Evolutionary conservation across 164 flowering plant species (phyloP).

Genomic region (Akebia trifoliata): DNA sequence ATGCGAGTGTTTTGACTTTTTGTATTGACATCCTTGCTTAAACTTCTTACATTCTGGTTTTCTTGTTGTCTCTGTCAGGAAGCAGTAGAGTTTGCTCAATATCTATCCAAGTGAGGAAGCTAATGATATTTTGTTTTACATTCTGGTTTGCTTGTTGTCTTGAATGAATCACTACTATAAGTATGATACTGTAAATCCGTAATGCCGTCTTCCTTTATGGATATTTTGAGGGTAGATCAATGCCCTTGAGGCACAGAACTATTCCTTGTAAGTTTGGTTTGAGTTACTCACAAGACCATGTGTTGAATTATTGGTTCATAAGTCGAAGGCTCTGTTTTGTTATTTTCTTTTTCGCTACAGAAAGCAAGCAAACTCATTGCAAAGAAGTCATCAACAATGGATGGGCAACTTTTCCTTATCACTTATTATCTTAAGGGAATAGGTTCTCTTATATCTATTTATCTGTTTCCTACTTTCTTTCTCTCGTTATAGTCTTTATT

Average conservation of each 20-base stretch:
- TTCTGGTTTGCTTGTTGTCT: too few relatives aligned
- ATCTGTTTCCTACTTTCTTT: not conserved
- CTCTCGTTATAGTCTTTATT: not conserved
- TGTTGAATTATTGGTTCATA: not conserved
- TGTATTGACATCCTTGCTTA: not conserved
- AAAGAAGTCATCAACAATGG: slow-evolving; percentile 78
- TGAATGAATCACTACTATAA: not conserved
- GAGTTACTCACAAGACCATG: too few relatives aligned
- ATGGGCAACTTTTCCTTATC: slow-evolving; percentile 92
- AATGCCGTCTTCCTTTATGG: too few relatives aligned
- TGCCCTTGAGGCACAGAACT: too few relatives aligned
- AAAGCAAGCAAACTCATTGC: slow-evolving; percentile 88
- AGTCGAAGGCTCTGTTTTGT: not conserved
- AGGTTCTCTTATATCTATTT: slow-evolving; percentile 47
- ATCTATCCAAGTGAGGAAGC: slow-evolving; percentile 76
- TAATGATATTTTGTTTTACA: not conserved
- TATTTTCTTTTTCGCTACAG: slow-evolving; percentile 31
- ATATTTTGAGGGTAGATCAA: too few relatives aligned
- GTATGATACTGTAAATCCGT: not conserved
- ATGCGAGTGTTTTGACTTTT: slow-evolving; percentile 5
- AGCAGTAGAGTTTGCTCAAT: slow-evolving; percentile 85
- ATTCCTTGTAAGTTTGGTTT: too few relatives aligned
- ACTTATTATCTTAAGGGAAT: slow-evolving; percentile 91
- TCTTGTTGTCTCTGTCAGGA: slow-evolving; percentile 48
- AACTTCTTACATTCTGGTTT: slow-evolving; percentile 7